These are phyloP conservation scores for Cercophora newfieldiana DNA, from an alignment of 495 filamentous ascomycete genomes.

Conservation along the genomic window DNA sequence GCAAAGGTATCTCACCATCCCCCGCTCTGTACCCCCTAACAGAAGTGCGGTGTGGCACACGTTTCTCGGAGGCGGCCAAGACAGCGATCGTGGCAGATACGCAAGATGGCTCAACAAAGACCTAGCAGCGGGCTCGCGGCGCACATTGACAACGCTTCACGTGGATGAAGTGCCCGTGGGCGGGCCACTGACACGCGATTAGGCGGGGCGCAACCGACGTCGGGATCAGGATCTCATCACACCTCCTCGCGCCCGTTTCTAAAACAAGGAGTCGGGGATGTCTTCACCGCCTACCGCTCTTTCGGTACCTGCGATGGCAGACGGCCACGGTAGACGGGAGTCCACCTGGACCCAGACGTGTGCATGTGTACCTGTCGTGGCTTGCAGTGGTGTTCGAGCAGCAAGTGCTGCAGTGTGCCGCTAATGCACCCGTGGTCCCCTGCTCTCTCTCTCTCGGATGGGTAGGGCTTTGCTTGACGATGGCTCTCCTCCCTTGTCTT, in stretches of 20 bases:
- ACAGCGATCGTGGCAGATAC: background rate
- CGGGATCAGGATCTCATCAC: background rate
- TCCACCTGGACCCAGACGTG: constrained; percentile 23
- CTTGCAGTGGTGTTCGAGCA: constrained; percentile 28
- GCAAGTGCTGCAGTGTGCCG: constrained; percentile 28
- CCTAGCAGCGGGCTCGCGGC: background rate
- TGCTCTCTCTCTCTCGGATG: constrained; percentile 19
- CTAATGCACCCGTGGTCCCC: constrained; percentile 30
- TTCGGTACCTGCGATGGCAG: constrained; percentile 27
- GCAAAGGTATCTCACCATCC: constrained; percentile 11
- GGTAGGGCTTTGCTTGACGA: constrained; percentile 22
- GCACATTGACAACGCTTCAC: constrained; percentile 29
- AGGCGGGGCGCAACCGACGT: constrained; percentile 6
- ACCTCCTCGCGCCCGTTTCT: background rate
- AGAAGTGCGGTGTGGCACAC: constrained; percentile 8
- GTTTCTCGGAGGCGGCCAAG: constrained; percentile 5
- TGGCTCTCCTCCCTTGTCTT: constrained; percentile 17
- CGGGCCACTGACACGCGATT: constrained; percentile 19
- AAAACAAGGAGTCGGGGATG: constrained; percentile 8
- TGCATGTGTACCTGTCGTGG: constrained; percentile 31
- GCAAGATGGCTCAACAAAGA: constrained; percentile 5
- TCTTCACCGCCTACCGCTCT: constrained; percentile 32
- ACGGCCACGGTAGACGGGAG: constrained; percentile 7
- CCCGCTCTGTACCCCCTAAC: background rate
- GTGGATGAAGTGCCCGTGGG: constrained; percentile 21